Evolutionary conservation across 2,329 filamentous ascomycete genomes (phyloP), one percentile per base, ranked within the genome.

Genomic region (Calycina herbarum): DNA sequence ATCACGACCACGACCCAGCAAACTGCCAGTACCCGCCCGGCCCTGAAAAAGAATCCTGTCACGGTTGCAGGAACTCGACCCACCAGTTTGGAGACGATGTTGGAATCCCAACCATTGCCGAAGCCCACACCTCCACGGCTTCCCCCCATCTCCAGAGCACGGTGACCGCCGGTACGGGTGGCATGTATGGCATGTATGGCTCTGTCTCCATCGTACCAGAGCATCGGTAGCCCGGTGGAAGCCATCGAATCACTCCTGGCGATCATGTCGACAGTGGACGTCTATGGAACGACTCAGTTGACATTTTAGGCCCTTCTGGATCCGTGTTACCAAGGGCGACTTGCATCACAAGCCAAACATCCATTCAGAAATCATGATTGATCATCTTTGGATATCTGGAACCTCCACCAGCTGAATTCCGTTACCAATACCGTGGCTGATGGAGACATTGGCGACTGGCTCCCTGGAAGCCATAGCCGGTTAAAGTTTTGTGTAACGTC

Each of bases 61-160:
- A 54, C 42, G 8, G 58, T 60, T 60, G 58, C 58, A 60, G 27
- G 27, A 17, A n/a, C 33, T 54, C 13, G 40, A 61, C 59, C 59
- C 59, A 61, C 29, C 38, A 31, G 42, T 7, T 51, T 61, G 59
- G 59, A 61, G 59, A 61, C 59, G 59, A 61, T 51, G 40, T 61
- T 48, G 24, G 54, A 57, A 67, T 45, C 45, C 45, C 45, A 51
- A 51, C 45, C 27, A 24, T 51, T 51, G 45, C 45, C 45, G 45
- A 51, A 20, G 45, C 45, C 45, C n/a, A 51, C n/a, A 20, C 45
- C 45, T 51, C 45, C 45, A 51, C 45, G 45, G 20, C n/a, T 4
- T 27, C 7, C 8, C 45, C 45, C n/a, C n/a, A 51, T 11, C 13
- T 51, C 7, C 45, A 51, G 45, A 51, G 20, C n/a, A 51, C 45